A percentile compares a stretch with the other conserved stretches of the same genome.
Conservation (phyloP, 352 stramenopile species). For the Globisporangium okanoganense region DNA sequence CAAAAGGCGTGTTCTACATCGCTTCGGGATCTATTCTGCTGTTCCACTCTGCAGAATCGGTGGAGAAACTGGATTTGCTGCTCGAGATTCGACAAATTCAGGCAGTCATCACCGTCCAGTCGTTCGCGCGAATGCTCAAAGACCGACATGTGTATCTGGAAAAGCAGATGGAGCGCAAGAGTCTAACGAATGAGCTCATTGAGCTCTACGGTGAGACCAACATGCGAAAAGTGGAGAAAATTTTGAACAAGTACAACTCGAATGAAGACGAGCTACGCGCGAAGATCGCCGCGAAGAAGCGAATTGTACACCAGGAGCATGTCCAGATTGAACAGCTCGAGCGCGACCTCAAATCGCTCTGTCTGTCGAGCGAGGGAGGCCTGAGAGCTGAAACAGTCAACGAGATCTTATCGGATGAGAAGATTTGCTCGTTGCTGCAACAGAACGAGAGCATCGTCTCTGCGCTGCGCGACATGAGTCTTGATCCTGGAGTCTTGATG, state of each 20-base stretch:
- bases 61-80: constrained; percentile 39
- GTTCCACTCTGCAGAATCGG: constrained; percentile 25
- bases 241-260: constrained; percentile 36
- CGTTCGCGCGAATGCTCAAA: constrained; percentile 35
- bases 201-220: constrained; percentile 34
- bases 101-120: constrained; percentile 32
- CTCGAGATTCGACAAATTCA: constrained; percentile 29
- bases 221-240: constrained; percentile 28
- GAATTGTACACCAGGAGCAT: constrained; percentile 19
- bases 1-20: constrained; percentile 9
- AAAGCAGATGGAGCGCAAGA: constrained; percentile 26
- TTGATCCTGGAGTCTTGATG: constrained; percentile 47
- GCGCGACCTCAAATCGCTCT: constrained; percentile 39
- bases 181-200: constrained; percentile 33
- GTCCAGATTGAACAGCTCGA: constrained; percentile 24
- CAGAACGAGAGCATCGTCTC: constrained; percentile 41
- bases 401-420: constrained; percentile 40
- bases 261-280: constrained; percentile 35
- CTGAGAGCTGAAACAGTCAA: constrained; percentile 40
- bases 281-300: constrained; percentile 33
- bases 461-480: constrained; percentile 63
- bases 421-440: constrained; percentile 35
- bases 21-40: constrained; percentile 16
- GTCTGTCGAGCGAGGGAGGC: constrained; percentile 26
- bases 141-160: constrained; percentile 23